Base-by-base conservation (phyloP, 2,329 filamentous ascomycete genomes). In the Hirsutella minnesotensis region DNA sequence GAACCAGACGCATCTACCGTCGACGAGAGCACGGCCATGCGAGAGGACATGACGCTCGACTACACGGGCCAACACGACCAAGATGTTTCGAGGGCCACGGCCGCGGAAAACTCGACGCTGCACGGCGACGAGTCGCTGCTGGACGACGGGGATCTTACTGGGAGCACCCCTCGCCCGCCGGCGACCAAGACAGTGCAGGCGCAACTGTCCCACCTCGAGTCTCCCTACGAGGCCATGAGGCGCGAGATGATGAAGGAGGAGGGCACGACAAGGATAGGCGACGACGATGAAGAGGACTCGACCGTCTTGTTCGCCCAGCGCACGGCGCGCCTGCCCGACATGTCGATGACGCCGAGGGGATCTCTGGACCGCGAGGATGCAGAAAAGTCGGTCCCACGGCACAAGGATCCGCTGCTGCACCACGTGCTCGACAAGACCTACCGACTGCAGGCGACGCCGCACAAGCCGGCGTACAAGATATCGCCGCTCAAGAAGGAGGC, bases 341-440 rank as follows among this genome's bases (percentile, higher is more conserved):
- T 81, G 65, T 76, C 75, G 20, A 75, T 78, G 67, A 79, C 73
- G n/a, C 75, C 77, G 13, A 68, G 69, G 40, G 59, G 79, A 4
- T 47, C 51, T 3, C 53, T 54, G 3, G 47, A 55, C 9, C 44
- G 56, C 31, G 48, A 50, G 27, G 58, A 49, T 41, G 47, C 57
- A 47, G 56, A 69, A 18, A 56, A 60, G 39, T 62, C 61, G 8
- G 51, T 47, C 4, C 58, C 61, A 41, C 53, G 55, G 19, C 54
- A 68, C 53, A 76, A 79, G 46, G 87, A 95, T 56, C 85, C 86
- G 3, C 70, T 96, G 9, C 73, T 98, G 34, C 90, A 96, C 60
- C 85, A 84, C 45, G 73, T 96, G n/a, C 77, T 94, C 5, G 89
- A 96, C 68, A 95, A 94, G 64, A 95, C 85, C 45, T 98, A 94